phyloP scores from a whole-genome alignment of 2,329 filamentous ascomycete genomes.

The Escovopsis weberi region DNA sequence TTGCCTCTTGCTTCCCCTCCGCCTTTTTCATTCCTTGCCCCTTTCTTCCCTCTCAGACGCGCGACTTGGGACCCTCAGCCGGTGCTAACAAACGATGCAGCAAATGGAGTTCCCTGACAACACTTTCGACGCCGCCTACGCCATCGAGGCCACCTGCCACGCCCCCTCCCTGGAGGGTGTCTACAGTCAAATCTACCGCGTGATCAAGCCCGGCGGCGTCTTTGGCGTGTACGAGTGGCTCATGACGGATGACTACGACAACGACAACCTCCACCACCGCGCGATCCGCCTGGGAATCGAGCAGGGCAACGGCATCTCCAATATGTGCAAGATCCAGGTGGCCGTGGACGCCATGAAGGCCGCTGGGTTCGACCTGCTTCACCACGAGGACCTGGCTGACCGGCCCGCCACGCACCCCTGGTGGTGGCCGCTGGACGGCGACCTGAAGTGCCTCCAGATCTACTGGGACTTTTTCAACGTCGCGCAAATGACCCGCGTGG shows the following conservation, averaged over 20 bases:
- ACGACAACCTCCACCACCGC: conserved; percentile 66
- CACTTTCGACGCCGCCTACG: conserved; percentile 83
- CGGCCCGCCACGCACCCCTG: conserved; percentile 5
- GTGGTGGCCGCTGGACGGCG: conserved; percentile 16
- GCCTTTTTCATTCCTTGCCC: neutral
- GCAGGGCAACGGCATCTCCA: conserved; percentile 82
- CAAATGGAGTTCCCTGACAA: conserved; percentile 83
- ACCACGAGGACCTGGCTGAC: conserved; percentile 43
- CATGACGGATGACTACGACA: conserved; percentile 91
- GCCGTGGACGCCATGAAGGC: conserved; percentile 66
- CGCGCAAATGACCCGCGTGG: conserved; percentile 76
- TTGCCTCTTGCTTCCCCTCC: too few relatives aligned
- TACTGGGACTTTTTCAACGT: conserved; percentile 70
- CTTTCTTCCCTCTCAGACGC: too few relatives aligned
- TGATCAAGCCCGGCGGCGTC: conserved; percentile 83
- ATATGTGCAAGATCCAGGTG: conserved; percentile 78
- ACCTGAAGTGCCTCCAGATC: conserved; percentile 71
- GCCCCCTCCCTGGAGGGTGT: conserved; percentile 76
- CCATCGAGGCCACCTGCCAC: conserved; percentile 88
- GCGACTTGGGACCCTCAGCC: neutral
- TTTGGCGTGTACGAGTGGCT: conserved; percentile 97
- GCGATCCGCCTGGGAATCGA: conserved; percentile 83
- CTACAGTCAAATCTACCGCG: conserved; percentile 80
- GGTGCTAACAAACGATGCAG: conserved; percentile 1
- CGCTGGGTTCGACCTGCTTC: conserved; percentile 65